These are phyloP conservation scores for Schizosaccharomyces versatilis DNA, from an alignment of 1,139 yeast species.

Conservation along the genomic window DNA sequence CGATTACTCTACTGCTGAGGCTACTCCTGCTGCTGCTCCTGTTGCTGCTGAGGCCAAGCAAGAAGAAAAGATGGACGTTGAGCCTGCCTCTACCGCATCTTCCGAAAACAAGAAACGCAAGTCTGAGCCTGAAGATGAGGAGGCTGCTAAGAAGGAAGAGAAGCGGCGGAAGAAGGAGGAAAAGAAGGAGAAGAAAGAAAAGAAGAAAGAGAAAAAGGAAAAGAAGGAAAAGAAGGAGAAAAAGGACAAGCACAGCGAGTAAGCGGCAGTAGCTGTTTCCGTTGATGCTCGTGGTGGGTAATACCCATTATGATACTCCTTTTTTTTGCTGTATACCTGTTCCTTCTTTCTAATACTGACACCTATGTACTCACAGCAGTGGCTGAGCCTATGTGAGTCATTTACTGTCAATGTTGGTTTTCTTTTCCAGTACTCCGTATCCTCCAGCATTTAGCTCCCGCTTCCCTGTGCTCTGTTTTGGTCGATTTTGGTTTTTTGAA, in stretches of 20 bases:
- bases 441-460: no score
- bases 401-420: no score
- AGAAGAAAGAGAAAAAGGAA: slow-evolving; percentile 30
- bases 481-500: no score
- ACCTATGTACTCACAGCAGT: no score
- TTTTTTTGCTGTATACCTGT: no score
- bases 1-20: slow-evolving; percentile 29
- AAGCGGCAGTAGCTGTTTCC: slow-evolving; percentile 21
- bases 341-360: no score
- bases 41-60: slow-evolving; percentile 1
- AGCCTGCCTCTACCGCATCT: slow-evolving; percentile 23
- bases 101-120: slow-evolving; percentile 14
- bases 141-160: slow-evolving; percentile 6
- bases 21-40: slow-evolving; percentile 22
- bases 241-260: slow-evolving; percentile 41
- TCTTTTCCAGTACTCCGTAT: no score
- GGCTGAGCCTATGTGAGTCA: no score
- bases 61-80: slow-evolving; percentile 9
- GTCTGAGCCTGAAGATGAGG: slow-evolving; percentile 3
- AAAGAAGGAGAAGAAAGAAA: slow-evolving; percentile 29
- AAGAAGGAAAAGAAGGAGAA: slow-evolving; percentile 45
- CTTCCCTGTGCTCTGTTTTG: no score
- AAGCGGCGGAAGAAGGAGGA: slow-evolving; percentile 25
- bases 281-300: no score
- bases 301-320: no score